Percentiles rank a stretch among this genome's conserved stretches.
Evolutionary conservation across 2,329 filamentous ascomycete species (phyloP).

Genomic region (Fusarium sublunatum): DNA sequence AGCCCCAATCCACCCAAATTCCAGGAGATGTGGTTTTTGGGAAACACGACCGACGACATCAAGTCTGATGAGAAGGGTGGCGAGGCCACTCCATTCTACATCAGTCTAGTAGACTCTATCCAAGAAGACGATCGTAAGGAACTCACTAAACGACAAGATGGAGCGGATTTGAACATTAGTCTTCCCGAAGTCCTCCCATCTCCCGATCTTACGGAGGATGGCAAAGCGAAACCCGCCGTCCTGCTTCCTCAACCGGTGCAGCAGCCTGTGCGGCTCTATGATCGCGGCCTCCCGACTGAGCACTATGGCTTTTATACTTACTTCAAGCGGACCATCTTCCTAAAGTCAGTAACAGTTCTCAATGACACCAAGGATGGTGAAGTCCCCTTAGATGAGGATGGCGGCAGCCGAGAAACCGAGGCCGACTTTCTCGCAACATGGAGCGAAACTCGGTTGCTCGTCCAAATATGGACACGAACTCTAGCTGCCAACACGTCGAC

Average conservation of each 20-base stretch:
- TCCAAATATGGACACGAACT: slow-evolving; percentile 72
- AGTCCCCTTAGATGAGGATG: slow-evolving; percentile 63
- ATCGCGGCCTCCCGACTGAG: slow-evolving; percentile 82
- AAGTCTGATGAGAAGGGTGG: slow-evolving; percentile 76
- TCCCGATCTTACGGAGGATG: slow-evolving; percentile 72
- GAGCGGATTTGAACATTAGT: slow-evolving; percentile 40
- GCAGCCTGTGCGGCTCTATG: slow-evolving; percentile 87
- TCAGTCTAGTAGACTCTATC: slow-evolving; percentile 72
- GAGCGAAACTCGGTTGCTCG: slow-evolving; percentile 70
- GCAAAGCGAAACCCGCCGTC: slow-evolving; percentile 76
- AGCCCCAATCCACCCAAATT: slow-evolving; percentile 68
- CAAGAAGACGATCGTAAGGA: slow-evolving; percentile 49
- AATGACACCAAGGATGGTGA: slow-evolving; percentile 57
- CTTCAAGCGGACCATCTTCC: slow-evolving; percentile 87
- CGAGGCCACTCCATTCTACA: slow-evolving; percentile 89
- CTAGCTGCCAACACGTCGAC: slow-evolving; percentile 58
- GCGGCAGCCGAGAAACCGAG: slow-evolving; percentile 64
- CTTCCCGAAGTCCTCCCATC: slow-evolving; percentile 66
- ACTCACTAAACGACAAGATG: slow-evolving; percentile 42
- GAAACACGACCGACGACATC: slow-evolving; percentile 84
- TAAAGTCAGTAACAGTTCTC: slow-evolving; percentile 68
- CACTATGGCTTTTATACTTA: slow-evolving; percentile 96
- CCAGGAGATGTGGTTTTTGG: slow-evolving; percentile 82
- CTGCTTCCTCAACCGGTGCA: slow-evolving; percentile 76
- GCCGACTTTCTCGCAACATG: slow-evolving; percentile 69